These are phyloP conservation scores for Dioszegia hungarica DNA, from an alignment of 768 basidiomycete genomes.

Conservation along the genomic window DNA sequence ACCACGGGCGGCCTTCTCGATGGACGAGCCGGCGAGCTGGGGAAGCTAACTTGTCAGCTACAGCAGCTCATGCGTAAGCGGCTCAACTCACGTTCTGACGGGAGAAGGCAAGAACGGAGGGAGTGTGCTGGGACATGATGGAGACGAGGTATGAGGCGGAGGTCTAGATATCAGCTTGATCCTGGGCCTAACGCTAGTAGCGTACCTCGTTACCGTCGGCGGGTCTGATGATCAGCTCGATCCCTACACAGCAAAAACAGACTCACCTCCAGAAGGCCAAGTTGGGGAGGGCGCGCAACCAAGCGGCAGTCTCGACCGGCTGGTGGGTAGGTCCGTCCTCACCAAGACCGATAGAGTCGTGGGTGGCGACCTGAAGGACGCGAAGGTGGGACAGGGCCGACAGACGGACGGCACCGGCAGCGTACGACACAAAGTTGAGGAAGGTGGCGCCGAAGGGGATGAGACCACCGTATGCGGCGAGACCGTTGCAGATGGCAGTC, in stretches of 20 bases:
- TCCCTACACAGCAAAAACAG: not conserved
- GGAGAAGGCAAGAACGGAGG: constrained; percentile 55
- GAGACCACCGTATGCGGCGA: constrained; percentile 82
- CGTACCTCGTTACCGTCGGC: constrained; percentile 81
- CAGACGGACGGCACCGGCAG: constrained; percentile 84
- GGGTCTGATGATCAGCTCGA: constrained; percentile 56
- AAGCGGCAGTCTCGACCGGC: constrained; percentile 81
- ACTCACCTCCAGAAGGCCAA: constrained; percentile 61
- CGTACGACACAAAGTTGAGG: constrained; percentile 91
- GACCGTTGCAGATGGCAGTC: constrained; percentile 91
- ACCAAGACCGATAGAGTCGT: constrained; percentile 77
- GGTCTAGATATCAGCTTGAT: constrained; percentile 50
- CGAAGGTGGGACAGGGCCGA: constrained; percentile 83
- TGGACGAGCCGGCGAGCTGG: constrained; percentile 79
- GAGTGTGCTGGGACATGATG: constrained; percentile 67
- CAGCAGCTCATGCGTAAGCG: constrained; percentile 55
- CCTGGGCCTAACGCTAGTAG: not conserved
- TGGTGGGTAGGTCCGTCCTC: constrained; percentile 97
- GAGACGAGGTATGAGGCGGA: constrained; percentile 83
- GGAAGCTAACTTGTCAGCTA: constrained; percentile 72
- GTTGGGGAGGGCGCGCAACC: constrained; percentile 85
- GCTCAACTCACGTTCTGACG: constrained; percentile 34
- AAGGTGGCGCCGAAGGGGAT: constrained; percentile 90
- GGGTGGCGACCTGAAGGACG: constrained; percentile 93
- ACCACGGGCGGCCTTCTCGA: constrained; percentile 75